Percentiles rank a stretch among this genome's conserved stretches.
Evolutionary conservation across 768 basidiomycete genomes (phyloP).

Genomic region (Neoboletus brunneissimus): DNA sequence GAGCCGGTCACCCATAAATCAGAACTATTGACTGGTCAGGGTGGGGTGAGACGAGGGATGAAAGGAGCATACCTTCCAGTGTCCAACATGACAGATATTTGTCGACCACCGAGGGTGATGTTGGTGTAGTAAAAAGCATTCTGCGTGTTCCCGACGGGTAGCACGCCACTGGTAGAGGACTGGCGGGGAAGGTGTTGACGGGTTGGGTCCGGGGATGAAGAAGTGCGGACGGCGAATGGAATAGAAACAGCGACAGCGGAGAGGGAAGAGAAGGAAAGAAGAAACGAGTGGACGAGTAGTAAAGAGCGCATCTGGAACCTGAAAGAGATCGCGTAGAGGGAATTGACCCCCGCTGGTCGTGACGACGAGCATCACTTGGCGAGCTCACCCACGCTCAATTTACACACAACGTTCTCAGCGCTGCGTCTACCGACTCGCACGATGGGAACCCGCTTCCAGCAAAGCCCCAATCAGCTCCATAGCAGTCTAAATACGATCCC

Average conservation of each 20-base stretch:
- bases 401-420: no score
- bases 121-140: conserved; percentile 75
- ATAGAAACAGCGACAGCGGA: conserved; percentile 31
- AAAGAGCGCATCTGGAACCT: conserved; percentile 23
- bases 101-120: conserved; percentile 60
- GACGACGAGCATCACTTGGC: background rate
- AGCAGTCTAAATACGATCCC: background rate
- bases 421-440: background rate
- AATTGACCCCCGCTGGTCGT: background rate
- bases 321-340: background rate
- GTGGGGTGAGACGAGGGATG: background rate
- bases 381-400: background rate
- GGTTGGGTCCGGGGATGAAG: background rate
- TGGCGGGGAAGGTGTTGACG: conserved; percentile 21
- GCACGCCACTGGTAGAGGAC: conserved; percentile 22
- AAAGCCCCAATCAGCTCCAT: no score
- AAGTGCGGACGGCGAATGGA: conserved; percentile 28
- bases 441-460: no score
- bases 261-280: conserved; percentile 13
- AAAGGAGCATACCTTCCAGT: conserved; percentile 61
- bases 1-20: conserved; percentile 68
- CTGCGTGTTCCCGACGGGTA: conserved; percentile 59
- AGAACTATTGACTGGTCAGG: conserved; percentile 43
- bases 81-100: conserved; percentile 63
- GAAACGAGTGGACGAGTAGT: conserved; percentile 22